Evolutionary conservation across 495 filamentous ascomycete genomes (phyloP).

Genomic region (Podospora appendiculata): DNA sequence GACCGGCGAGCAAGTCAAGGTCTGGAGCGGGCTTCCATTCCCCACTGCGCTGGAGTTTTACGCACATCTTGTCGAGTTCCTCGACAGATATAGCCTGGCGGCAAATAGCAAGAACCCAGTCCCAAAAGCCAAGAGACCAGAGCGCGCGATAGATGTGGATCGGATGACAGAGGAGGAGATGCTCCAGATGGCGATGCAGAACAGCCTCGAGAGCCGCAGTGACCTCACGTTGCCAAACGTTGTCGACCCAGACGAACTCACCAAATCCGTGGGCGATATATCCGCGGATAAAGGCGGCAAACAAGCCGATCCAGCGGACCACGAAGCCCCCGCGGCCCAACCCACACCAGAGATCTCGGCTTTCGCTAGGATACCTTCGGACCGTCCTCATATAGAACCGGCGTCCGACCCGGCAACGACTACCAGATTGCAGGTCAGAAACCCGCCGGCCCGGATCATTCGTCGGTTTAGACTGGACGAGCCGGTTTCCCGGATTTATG

Average conservation of each 20-base stretch:
- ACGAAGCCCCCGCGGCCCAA: conserved; percentile 5
- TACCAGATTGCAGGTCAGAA: conserved; percentile 86
- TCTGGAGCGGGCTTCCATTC: conserved; percentile 81
- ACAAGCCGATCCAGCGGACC: conserved; percentile 27
- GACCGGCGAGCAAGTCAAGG: conserved; percentile 94
- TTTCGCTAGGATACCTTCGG: conserved; percentile 61
- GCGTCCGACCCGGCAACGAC: conserved; percentile 56
- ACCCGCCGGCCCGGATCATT: conserved; percentile 72
- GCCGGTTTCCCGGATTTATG: conserved; percentile 73
- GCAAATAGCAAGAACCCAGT: conserved; percentile 88
- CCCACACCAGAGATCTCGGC: conserved; percentile 25
- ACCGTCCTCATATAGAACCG: conserved; percentile 72
- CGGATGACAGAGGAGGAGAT: conserved; percentile 96
- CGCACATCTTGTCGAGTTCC: conserved; percentile 86
- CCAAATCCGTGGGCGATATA: conserved; percentile 40
- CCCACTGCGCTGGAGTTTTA: conserved; percentile 74
- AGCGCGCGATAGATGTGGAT: conserved; percentile 61
- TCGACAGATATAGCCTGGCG: conserved; percentile 88
- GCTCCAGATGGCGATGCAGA: conserved; percentile 86
- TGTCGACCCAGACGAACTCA: conserved; percentile 78
- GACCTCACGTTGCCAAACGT: conserved; percentile 23
- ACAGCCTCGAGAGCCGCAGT: conserved; percentile 53
- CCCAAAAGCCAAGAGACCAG: conserved; percentile 66
- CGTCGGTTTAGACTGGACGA: conserved; percentile 77
- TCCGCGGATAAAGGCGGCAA: conserved; percentile 60